Evolutionary conservation across 129 eudicot genomes (phyloP).

Genomic region (Mikania micrantha): DNA sequence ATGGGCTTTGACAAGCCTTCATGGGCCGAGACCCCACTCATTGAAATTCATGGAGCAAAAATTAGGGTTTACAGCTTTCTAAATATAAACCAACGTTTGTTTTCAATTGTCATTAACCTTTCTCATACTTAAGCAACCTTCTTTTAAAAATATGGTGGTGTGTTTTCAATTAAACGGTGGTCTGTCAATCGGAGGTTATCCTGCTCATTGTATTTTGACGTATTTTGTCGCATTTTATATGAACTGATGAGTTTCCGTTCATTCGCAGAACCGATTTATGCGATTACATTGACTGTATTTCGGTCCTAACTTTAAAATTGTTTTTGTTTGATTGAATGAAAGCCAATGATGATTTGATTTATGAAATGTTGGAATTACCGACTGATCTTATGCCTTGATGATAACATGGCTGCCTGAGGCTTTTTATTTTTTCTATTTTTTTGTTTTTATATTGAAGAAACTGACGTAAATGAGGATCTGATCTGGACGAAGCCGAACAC

Average conservation of each 20-base stretch:
- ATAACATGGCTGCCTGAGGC: constrained; percentile 10
- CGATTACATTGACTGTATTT: constrained; percentile 40
- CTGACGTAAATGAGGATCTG: no score
- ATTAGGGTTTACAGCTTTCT: constrained; percentile 15
- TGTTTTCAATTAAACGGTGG: no score
- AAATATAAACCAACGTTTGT: background rate
- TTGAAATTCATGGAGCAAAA: background rate
- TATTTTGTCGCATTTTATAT: constrained; percentile 46
- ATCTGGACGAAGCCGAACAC: no score
- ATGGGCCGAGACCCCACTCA: background rate
- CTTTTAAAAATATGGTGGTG: no score
- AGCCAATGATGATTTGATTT: background rate
- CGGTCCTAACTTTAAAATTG: background rate
- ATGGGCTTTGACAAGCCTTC: constrained; percentile 7
- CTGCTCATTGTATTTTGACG: no score
- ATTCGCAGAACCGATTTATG: constrained; percentile 73
- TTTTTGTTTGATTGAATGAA: background rate
- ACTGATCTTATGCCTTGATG: background rate
- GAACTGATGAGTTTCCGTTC: constrained; percentile 37
- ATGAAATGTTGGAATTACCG: constrained; percentile 7
- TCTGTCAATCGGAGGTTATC: no score
- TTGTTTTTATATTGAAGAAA: no score
- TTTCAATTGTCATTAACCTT: background rate
- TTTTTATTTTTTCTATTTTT: background rate
- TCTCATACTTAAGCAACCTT: background rate